Conservation (phyloP, 2,329 filamentous ascomycete species). For the Aureobasidium sp. region DNA sequence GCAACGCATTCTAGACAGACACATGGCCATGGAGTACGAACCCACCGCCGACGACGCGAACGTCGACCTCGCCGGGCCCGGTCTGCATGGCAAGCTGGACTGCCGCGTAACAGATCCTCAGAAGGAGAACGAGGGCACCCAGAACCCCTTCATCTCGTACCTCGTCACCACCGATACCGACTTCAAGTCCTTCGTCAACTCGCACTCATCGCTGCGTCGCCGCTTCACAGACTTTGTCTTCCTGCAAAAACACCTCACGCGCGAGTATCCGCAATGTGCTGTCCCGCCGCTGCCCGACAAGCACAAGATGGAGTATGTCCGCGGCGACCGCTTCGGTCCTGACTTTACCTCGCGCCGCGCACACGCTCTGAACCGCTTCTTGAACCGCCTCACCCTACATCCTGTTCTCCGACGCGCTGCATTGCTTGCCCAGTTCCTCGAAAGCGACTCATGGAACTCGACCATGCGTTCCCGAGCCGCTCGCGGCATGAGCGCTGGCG, state of each 20-base stretch:
- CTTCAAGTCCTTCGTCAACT: conserved; percentile 84
- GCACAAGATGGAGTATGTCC: conserved; percentile 98
- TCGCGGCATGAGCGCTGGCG: conserved; percentile 43
- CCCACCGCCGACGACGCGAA: conserved; percentile 1
- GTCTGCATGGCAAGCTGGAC: conserved; percentile 65
- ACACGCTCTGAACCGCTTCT: conserved; percentile 84
- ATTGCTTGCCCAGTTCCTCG: conserved; percentile 81
- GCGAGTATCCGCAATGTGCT: conserved; percentile 84
- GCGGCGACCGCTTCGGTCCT: conserved; percentile 85
- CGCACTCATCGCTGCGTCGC: conserved; percentile 69
- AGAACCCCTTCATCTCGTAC: conserved; percentile 95
- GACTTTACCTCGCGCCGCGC: conserved; percentile 88
- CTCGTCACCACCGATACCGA: conserved; percentile 87
- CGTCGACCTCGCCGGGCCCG: conserved; percentile 52
- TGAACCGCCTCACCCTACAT: conserved; percentile 77
- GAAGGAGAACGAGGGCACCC: conserved; percentile 94
- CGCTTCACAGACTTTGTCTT: conserved; percentile 98
- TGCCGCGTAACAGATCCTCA: conserved; percentile 75
- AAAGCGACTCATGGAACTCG: conserved; percentile 92
- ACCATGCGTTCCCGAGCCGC: conserved; percentile 76
- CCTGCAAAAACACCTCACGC: conserved; percentile 79
- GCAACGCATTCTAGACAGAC: not conserved
- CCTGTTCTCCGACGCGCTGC: conserved; percentile 76
- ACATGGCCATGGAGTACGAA: conserved; percentile 4
- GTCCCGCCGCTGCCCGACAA: conserved; percentile 95